Percentiles rank a stretch among this genome's conserved stretches.
These are phyloP conservation scores for Naegleria gruberi DNA, from an alignment of 208 protist species.

Conservation along the genomic window DNA sequence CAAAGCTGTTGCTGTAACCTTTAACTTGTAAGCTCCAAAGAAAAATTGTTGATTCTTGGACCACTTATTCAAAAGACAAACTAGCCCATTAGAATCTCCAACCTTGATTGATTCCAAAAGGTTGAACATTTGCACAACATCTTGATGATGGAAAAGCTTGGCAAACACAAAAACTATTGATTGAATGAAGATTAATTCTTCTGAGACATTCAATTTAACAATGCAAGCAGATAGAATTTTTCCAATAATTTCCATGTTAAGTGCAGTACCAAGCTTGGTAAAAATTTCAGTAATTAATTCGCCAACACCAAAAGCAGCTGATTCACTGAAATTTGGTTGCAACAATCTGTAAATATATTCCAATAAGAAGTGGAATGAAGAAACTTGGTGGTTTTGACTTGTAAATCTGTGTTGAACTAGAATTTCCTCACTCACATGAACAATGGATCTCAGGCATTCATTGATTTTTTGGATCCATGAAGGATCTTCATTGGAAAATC, in stretches of 20 bases:
- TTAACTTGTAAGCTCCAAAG: conserved; percentile 5
- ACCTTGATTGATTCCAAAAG: background rate
- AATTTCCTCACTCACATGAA: background rate
- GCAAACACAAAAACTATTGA: background rate
- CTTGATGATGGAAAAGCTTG: background rate
- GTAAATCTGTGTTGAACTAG: background rate
- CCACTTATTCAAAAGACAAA: background rate
- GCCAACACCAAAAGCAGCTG: background rate
- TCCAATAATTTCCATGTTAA: background rate
- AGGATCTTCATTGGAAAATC: conserved; percentile 8
- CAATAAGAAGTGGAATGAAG: background rate
- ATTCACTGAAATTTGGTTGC: background rate
- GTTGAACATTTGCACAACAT: background rate
- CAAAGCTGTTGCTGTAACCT: background rate
- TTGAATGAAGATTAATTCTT: background rate
- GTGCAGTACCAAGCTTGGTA: background rate
- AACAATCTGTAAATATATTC: background rate
- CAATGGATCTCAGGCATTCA: background rate
- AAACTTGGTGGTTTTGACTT: background rate
- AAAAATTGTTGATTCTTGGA: background rate
- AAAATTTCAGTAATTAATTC: background rate
- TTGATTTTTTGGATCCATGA: background rate
- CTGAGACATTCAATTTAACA: background rate
- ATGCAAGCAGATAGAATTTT: background rate
- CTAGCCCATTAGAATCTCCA: background rate